Conservation (phyloP, 2,329 filamentous ascomycete genomes). For the Grosmannia serpens region DNA sequence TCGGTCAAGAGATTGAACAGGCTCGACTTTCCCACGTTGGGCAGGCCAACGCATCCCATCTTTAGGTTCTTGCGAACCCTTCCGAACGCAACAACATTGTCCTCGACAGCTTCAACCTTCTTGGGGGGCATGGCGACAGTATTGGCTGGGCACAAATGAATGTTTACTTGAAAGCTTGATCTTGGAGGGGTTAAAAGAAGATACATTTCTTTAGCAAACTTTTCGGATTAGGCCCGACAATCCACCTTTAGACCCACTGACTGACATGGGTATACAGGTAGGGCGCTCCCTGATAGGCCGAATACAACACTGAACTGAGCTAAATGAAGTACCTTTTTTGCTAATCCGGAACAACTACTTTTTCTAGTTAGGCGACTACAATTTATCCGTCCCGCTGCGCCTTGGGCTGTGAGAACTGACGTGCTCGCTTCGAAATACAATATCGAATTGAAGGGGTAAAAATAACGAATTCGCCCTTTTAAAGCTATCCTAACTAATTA, state of each 20-base stretch:
- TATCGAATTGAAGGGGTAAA: too few relatives aligned
- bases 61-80: conserved; percentile 32
- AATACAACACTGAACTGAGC: too few relatives aligned
- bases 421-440: too few relatives aligned
- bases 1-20: conserved; percentile 34
- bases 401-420: too few relatives aligned
- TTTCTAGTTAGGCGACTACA: too few relatives aligned
- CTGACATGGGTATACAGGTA: too few relatives aligned
- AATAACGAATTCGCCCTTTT: too few relatives aligned
- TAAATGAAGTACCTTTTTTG: too few relatives aligned
- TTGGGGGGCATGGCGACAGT: conserved; percentile 27
- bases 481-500: too few relatives aligned
- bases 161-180: neutral
- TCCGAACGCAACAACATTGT: conserved; percentile 34
- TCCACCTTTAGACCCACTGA: neutral
- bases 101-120: conserved; percentile 26
- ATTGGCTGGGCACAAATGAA: neutral
- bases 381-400: too few relatives aligned
- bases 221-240: neutral
- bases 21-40: conserved; percentile 33
- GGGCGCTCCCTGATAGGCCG: too few relatives aligned
- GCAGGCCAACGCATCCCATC: conserved; percentile 34
- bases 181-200: neutral
- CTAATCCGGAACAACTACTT: too few relatives aligned
- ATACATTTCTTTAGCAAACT: neutral